Conservation (phyloP, 495 filamentous ascomycete genomes). For the Hypoxylon fuscum region DNA sequence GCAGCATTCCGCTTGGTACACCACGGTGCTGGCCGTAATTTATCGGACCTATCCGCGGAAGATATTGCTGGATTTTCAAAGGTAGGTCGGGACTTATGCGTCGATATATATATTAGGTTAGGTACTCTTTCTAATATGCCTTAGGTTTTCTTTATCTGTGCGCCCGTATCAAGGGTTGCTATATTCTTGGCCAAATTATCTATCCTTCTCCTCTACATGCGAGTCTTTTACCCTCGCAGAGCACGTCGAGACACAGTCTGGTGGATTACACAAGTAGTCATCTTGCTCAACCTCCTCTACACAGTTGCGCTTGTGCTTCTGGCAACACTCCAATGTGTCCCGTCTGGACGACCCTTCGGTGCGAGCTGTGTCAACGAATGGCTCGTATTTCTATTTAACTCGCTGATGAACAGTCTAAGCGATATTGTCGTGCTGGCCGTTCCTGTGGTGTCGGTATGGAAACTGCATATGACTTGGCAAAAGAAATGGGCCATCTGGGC, state of each 20-base stretch:
- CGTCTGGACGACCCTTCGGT: constrained; percentile 20
- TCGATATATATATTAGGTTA: no score
- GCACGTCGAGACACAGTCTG: constrained; percentile 3
- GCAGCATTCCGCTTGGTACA: no score
- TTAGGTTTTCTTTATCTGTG: constrained; percentile 8
- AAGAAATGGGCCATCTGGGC: constrained; percentile 26
- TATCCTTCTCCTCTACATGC: constrained; percentile 52
- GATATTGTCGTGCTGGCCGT: constrained; percentile 25
- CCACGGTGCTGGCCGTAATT: no score
- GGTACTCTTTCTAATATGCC: constrained; percentile 3
- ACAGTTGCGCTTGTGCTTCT: constrained; percentile 22
- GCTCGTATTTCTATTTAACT: constrained; percentile 16
- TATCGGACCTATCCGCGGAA: no score
- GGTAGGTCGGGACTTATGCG: no score
- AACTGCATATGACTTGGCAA: constrained; percentile 7
- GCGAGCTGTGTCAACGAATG: constrained; percentile 20
- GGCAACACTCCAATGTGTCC: constrained; percentile 21
- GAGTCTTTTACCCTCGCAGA: constrained; percentile 43
- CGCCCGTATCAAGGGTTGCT: constrained; percentile 52
- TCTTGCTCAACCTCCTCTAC: constrained; percentile 23
- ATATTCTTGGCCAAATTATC: constrained; percentile 48
- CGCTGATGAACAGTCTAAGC: constrained; percentile 24
- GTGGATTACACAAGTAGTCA: constrained; percentile 24
- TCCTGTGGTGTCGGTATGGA: constrained; percentile 12
- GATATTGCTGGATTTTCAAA: no score